A percentile compares a stretch with the other conserved stretches of the same genome.
phyloP scores from a whole-genome alignment of 805 yeast genomes.

The Saccharomyces kudriavzevii region DNA sequence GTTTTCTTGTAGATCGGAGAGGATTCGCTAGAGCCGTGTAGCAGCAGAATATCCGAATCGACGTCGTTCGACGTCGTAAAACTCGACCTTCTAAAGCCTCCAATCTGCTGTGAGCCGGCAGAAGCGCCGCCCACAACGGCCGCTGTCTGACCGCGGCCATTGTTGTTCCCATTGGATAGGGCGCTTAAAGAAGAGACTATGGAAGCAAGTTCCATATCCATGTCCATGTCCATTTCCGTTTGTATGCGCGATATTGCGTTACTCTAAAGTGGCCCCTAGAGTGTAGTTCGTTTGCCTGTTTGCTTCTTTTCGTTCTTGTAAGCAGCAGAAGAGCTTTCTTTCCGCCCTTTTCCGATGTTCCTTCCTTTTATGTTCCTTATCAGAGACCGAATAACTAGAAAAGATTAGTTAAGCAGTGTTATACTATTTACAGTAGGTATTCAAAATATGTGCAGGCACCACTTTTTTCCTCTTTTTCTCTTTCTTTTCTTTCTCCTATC shows the following conservation, averaged over 20 bases:
- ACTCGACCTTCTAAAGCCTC: slow-evolving; percentile 29
- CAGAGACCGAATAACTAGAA: neutral
- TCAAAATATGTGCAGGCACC: neutral
- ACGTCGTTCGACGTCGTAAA: slow-evolving; percentile 17
- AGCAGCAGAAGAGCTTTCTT: neutral
- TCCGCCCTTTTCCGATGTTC: neutral
- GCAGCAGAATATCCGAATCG: slow-evolving; percentile 18
- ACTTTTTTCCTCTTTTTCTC: neutral
- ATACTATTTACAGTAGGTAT: neutral
- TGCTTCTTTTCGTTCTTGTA: neutral
- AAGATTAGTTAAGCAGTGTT: neutral
- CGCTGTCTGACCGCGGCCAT: slow-evolving; percentile 5
- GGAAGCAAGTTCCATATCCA: slow-evolving; percentile 30
- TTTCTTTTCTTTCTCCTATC: neutral
- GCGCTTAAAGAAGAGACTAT: slow-evolving; percentile 33
- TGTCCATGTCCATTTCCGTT: slow-evolving; percentile 6
- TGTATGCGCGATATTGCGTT: neutral
- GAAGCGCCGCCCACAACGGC: neutral
- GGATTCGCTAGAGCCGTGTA: slow-evolving; percentile 1
- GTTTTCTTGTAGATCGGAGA: slow-evolving; percentile 22
- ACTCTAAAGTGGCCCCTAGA: neutral
- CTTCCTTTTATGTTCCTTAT: neutral
- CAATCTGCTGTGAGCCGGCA: slow-evolving; percentile 15
- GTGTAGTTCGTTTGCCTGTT: neutral
- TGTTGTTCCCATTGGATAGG: slow-evolving; percentile 16